phyloP scores from a whole-genome alignment of 192 early-diverging fungal species.

The Dissophora globulifera region DNA sequence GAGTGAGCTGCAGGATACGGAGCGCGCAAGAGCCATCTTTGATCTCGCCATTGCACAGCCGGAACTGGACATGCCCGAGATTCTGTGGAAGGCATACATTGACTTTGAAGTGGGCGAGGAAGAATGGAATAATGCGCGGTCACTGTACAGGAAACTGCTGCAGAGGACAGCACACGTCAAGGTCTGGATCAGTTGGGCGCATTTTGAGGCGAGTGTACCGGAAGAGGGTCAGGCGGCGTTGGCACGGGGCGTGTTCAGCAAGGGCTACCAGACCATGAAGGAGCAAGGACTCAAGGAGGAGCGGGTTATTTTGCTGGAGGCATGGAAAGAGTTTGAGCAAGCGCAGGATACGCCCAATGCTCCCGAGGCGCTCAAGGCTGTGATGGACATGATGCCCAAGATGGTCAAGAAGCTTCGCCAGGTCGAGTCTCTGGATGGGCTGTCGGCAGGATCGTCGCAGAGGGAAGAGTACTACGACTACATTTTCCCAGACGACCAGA shows the following conservation, averaged over 20 bases:
- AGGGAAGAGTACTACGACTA: slow-evolving; percentile 99
- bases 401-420: slow-evolving; percentile 90
- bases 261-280: slow-evolving; percentile 78
- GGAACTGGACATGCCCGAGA: slow-evolving; percentile 96
- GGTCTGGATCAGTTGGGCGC: slow-evolving; percentile 95
- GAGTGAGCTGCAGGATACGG: slow-evolving; percentile 82
- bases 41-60: slow-evolving; percentile 92
- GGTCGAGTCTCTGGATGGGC: slow-evolving; percentile 61
- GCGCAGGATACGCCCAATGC: slow-evolving; percentile 65
- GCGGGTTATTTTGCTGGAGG: slow-evolving; percentile 87
- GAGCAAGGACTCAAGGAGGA: slow-evolving; percentile 84
- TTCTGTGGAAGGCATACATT: slow-evolving; percentile 98
- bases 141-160: slow-evolving; percentile 87
- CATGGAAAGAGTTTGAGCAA: slow-evolving; percentile 90
- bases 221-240: slow-evolving; percentile 61
- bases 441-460: slow-evolving; percentile 61
- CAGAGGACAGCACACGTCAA: slow-evolving; percentile 93
- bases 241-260: slow-evolving; percentile 81
- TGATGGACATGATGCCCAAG: slow-evolving; percentile 84
- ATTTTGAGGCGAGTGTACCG: slow-evolving; percentile 82
- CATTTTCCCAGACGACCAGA: slow-evolving; percentile 97
- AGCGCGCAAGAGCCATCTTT: slow-evolving; percentile 88
- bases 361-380: slow-evolving; percentile 63
- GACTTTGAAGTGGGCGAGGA: slow-evolving; percentile 90
- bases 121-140: slow-evolving; percentile 82